Evolutionary conservation across 805 yeast genomes (phyloP).

Genomic region (Candida michaelii): DNA sequence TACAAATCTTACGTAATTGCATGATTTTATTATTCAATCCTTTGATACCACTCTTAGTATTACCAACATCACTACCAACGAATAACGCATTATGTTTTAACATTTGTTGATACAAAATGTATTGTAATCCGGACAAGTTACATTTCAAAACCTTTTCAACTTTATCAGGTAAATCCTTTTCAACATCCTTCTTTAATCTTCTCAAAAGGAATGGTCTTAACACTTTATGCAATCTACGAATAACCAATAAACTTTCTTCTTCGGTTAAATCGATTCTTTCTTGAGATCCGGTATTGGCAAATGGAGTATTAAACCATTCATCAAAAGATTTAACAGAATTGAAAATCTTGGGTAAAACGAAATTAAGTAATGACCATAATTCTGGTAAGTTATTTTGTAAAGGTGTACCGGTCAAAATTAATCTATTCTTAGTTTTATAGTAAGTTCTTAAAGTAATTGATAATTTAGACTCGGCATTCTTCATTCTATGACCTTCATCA

Average conservation of each 20-base stretch:
- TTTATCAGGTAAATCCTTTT: conserved; percentile 81
- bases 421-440: conserved; percentile 72
- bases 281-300: conserved; percentile 80
- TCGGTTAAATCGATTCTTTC: conserved; percentile 79
- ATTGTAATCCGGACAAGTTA: conserved; percentile 71
- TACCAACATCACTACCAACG: conserved; percentile 60
- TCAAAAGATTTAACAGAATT: conserved; percentile 84
- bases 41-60: conserved; percentile 64
- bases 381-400: conserved; percentile 83
- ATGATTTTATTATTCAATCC: conserved; percentile 80
- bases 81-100: conserved; percentile 68
- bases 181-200: conserved; percentile 85
- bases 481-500: conserved; percentile 91
- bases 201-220: conserved; percentile 80
- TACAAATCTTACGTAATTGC: conserved; percentile 84
- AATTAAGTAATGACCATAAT: conserved; percentile 80
- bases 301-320: conserved; percentile 89
- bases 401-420: conserved; percentile 87
- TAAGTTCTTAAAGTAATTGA: conserved; percentile 69
- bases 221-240: conserved; percentile 83
- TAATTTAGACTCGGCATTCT: conserved; percentile 71
- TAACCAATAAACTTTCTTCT: conserved; percentile 80
- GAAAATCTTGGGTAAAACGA: conserved; percentile 80
- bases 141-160: conserved; percentile 82
- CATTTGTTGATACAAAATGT: conserved; percentile 73